A percentile compares a stretch with the other conserved stretches of the same genome.
Evolutionary conservation across 257 asterid species (phyloP).

Genomic region (Anisodus tanguticus): DNA sequence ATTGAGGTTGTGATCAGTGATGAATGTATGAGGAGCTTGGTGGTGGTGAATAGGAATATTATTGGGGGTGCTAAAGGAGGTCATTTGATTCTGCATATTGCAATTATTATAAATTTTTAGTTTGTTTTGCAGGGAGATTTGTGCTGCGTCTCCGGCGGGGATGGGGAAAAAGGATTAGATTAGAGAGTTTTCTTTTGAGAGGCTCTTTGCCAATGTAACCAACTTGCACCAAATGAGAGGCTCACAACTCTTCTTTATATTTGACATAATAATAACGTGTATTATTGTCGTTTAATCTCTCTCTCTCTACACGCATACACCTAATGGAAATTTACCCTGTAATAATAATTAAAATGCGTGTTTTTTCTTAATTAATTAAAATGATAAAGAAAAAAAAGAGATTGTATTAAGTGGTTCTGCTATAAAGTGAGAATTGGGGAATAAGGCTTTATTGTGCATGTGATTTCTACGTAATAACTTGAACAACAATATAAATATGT

Average conservation of each 20-base stretch:
- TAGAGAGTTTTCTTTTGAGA: slow-evolving; percentile 22
- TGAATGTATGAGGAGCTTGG: slow-evolving; percentile 16
- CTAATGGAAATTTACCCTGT: background rate
- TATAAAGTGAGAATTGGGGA: background rate
- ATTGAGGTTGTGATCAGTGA: slow-evolving; percentile 2
- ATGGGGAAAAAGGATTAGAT: slow-evolving; percentile 46
- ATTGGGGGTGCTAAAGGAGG: slow-evolving; percentile 38
- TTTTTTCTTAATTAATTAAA: background rate
- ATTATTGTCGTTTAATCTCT: background rate
- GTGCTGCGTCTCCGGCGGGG: slow-evolving; percentile 89
- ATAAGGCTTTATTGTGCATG: background rate
- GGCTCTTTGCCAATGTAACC: slow-evolving; percentile 21
- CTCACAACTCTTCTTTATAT: background rate
- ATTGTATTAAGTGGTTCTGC: background rate
- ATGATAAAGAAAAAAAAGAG: background rate
- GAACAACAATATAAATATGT: background rate
- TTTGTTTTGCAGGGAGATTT: slow-evolving; percentile 50
- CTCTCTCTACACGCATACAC: too few relatives aligned
- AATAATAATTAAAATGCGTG: background rate
- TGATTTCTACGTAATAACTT: background rate
- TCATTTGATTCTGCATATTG: slow-evolving; percentile 50
- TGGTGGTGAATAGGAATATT: slow-evolving; percentile 29
- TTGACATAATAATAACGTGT: background rate
- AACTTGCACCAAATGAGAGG: slow-evolving; percentile 11
- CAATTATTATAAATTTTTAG: slow-evolving; percentile 12